phyloP scores from a whole-genome alignment of 2,329 filamentous ascomycete species.

The Chrysoporthe puriensis region DNA sequence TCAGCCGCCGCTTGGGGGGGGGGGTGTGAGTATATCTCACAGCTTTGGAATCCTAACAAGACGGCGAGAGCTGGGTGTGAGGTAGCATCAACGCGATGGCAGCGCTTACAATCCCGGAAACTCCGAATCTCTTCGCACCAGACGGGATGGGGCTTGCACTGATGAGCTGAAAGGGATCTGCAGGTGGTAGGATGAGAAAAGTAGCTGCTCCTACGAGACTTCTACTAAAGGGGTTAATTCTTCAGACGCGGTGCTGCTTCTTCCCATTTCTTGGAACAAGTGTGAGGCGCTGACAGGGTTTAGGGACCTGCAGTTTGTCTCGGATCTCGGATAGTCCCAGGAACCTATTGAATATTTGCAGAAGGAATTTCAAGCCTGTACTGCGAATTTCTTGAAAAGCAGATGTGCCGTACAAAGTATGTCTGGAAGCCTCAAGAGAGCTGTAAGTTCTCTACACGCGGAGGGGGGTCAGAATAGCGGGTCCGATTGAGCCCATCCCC shows the following conservation, averaged over 20 bases:
- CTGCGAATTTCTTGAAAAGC: too few species aligned
- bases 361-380: too few species aligned
- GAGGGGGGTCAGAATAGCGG: constrained; percentile 5
- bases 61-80: background rate
- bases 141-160: background rate
- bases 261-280: background rate
- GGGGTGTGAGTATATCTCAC: background rate
- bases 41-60: background rate
- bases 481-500: background rate
- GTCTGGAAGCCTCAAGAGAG: background rate
- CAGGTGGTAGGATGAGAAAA: background rate
- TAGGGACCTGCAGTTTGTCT: background rate
- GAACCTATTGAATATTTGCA: background rate
- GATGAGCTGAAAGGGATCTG: background rate
- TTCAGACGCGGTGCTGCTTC: background rate
- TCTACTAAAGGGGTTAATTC: background rate
- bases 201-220: background rate
- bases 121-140: background rate
- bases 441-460: constrained; percentile 17
- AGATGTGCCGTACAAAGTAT: too few species aligned
- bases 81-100: background rate
- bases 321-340: background rate
- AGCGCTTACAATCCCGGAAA: background rate
- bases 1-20: background rate
- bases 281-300: background rate